Evolutionary conservation across 345 rosid genomes (phyloP).

Genomic region (Eucalyptus regnans): DNA sequence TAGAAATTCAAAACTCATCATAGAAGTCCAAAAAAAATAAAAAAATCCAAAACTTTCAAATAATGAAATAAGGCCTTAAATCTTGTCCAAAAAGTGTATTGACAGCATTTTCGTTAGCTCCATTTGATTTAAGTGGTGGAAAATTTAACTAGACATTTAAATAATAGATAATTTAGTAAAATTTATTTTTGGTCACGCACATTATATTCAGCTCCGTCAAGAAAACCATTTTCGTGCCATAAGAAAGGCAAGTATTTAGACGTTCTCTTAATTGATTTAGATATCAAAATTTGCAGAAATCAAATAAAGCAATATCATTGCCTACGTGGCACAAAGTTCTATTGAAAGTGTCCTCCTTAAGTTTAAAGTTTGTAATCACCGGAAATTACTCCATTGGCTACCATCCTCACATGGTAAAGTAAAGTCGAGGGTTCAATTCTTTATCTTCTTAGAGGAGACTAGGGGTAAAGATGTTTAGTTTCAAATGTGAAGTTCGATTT

Average conservation of each 20-base stretch:
- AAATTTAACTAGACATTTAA: not conserved
- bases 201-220: not conserved
- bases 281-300: not conserved
- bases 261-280: not conserved
- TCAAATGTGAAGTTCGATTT: accelerated
- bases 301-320: not conserved
- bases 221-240: not conserved
- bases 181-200: not conserved
- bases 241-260: not conserved
- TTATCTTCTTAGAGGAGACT: accelerated
- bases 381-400: accelerated
- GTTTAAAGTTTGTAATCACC: accelerated
- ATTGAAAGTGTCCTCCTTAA: not conserved
- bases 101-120: not conserved
- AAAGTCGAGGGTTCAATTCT: accelerated
- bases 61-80: not conserved
- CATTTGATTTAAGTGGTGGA: not conserved
- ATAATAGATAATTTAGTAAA: not conserved
- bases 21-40: not conserved
- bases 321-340: not conserved
- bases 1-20: not conserved
- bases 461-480: accelerated
- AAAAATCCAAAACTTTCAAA: not conserved
- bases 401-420: accelerated
- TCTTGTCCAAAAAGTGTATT: not conserved